Base-by-base conservation (phyloP, 2,329 filamentous ascomycete species). In the Fusarium torulosum region DNA sequence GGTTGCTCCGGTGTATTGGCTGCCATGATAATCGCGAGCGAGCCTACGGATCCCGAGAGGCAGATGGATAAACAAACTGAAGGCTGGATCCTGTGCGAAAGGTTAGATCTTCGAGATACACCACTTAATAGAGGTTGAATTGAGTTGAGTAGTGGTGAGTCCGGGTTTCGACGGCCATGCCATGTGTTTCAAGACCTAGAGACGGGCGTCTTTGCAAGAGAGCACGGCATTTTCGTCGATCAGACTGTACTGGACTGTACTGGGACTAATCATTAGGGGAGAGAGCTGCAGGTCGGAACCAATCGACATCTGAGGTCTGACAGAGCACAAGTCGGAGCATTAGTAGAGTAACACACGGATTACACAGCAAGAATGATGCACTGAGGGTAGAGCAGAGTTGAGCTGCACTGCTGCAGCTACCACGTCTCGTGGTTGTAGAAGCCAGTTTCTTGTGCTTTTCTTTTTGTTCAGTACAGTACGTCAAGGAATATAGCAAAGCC, bases 331-430 rank as follows among this genome's bases (percentile, higher is more conserved):
- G 61, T 53, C 40, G 37, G 44, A 41, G 49, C 49, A 66, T 58
- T 58, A 59, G 53, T 29, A 31, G 8, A 35, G 33, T 35, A 45
- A 50, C 37, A 38, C 35, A 59, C 40, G 25, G 60, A 64, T 63
- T 63, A 11, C 59, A 72, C 63, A 45, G 57, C 70, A 68, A 66
- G 53, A 45, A 59, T 68, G 56, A 59, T 68, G 56, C 53, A 65
- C 46, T 60, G n/a, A 52, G 15, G 25, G 20, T 15, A 15, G 29
- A 33, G 29, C 14, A 29, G 27, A 29, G 10, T 20, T 40, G 29
- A 45, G 50, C 57, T 70, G 68, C 66, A 70, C 46, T 59, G 50
- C 57, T 70, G 68, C 66, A 70, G 50, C 59, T 57, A 66, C 59
- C 56, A 66, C 53, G 50, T 44, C 40, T 59, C 51, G 53, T 68